Percentiles rank a stretch among this genome's conserved stretches.
These are phyloP conservation scores for Marasmius fiardii DNA, from an alignment of 1,284 basidiomycete species.

Conservation along the genomic window DNA sequence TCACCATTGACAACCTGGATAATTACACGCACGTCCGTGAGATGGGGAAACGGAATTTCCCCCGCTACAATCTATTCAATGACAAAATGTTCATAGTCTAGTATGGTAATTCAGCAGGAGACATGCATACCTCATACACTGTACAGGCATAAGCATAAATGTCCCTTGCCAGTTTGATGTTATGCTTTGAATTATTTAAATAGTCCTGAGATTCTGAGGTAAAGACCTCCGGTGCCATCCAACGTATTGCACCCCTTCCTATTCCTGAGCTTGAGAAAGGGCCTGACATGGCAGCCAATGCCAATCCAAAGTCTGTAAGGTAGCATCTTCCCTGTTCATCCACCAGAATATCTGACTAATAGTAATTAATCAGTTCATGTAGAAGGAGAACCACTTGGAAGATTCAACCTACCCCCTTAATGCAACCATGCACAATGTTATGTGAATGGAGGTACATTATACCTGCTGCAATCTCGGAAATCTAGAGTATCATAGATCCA, in stretches of 20 bases:
- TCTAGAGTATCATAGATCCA: too few species aligned
- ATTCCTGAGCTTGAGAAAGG: not conserved
- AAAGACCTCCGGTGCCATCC: conserved; percentile 1
- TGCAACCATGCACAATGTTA: not conserved
- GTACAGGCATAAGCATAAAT: too few species aligned
- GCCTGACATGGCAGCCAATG: not conserved
- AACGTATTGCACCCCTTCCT: not conserved
- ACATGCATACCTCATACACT: too few species aligned
- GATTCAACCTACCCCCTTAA: not conserved
- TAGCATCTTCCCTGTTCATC: not conserved
- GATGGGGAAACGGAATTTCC: too few species aligned
- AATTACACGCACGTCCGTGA: too few species aligned
- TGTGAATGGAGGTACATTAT: not conserved
- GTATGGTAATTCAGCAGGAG: too few species aligned
- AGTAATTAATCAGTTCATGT: not conserved
- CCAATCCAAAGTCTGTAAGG: not conserved
- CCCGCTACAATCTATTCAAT: too few species aligned
- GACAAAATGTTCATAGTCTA: too few species aligned
- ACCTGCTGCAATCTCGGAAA: not conserved
- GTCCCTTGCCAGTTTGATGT: too few species aligned
- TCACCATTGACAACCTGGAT: too few species aligned
- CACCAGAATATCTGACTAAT: not conserved
- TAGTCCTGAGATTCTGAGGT: not conserved
- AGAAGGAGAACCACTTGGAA: not conserved
- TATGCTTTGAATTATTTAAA: not conserved